These are phyloP conservation scores for Flaveria bidentis DNA, from an alignment of 129 eudicot species.

Conservation along the genomic window DNA sequence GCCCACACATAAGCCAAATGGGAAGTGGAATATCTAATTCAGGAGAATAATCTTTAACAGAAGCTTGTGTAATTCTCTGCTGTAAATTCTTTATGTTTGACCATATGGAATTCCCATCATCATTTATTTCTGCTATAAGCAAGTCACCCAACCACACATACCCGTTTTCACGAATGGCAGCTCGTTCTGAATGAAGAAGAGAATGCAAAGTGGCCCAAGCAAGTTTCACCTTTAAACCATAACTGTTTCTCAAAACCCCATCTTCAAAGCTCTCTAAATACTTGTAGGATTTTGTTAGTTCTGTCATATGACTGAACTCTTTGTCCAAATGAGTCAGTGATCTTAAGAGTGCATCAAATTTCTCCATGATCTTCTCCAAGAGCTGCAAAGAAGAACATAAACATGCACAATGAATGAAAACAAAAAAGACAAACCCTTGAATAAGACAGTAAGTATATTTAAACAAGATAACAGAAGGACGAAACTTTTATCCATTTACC, in stretches of 20 bases:
- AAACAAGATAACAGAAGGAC: constrained; percentile 37
- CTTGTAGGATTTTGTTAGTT: constrained; percentile 66
- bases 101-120: constrained; percentile 59
- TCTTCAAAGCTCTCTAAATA: constrained; percentile 64
- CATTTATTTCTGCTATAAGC: constrained; percentile 81
- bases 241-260: constrained; percentile 50
- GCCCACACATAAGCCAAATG: constrained; percentile 97
- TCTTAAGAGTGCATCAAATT: constrained; percentile 65
- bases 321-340: constrained; percentile 75
- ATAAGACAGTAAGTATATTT: background rate
- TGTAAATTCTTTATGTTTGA: constrained; percentile 69
- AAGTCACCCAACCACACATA: constrained; percentile 95
- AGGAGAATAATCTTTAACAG: constrained; percentile 69
- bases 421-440: background rate
- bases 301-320: constrained; percentile 72
- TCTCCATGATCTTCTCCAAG: constrained; percentile 76
- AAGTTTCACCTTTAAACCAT: constrained; percentile 60
- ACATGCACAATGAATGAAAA: background rate
- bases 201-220: constrained; percentile 98
- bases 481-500: background rate
- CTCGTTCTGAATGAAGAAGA: constrained; percentile 86
- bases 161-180: constrained; percentile 78
- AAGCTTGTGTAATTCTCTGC: constrained; percentile 66
- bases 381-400: constrained; percentile 54
- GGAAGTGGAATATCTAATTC: constrained; percentile 70